phyloP scores from a whole-genome alignment of 164 flowering plant genomes.

The Platanus orientalis region DNA sequence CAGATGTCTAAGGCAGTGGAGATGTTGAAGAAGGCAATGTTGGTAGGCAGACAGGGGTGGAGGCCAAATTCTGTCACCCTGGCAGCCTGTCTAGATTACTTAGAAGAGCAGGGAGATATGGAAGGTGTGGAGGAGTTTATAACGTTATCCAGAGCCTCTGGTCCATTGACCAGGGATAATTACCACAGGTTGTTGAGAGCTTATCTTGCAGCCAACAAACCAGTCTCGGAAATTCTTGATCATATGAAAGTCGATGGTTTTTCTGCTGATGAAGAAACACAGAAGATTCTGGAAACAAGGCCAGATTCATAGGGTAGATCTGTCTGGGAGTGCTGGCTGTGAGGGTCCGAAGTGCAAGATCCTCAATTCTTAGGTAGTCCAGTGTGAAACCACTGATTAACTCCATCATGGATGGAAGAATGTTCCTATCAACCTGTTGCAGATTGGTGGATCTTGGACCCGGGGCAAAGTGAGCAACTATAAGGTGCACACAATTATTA shows the following conservation, averaged over 20 bases:
- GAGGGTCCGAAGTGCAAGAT: too few species aligned
- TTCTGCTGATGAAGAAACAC: slow-evolving; percentile 17
- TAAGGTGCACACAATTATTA: too few species aligned
- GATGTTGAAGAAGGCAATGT: slow-evolving; percentile 24
- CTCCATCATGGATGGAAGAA: too few species aligned
- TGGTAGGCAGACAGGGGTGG: slow-evolving; percentile 6
- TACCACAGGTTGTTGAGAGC: slow-evolving; percentile 18
- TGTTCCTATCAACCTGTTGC: too few species aligned
- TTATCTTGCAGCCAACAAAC: slow-evolving; percentile 14
- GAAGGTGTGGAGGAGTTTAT: slow-evolving; percentile 19
- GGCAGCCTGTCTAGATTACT: slow-evolving; percentile 23
- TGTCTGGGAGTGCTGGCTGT: too few species aligned
- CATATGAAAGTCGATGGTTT: slow-evolving; percentile 24
- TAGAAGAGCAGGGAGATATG: slow-evolving; percentile 23
- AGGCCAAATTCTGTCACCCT: slow-evolving; percentile 11
- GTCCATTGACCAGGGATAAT: slow-evolving; percentile 14
- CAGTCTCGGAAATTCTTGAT: slow-evolving; percentile 5
- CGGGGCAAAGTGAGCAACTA: too few species aligned
- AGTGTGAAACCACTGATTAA: not conserved
- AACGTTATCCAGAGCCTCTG: slow-evolving; percentile 5
- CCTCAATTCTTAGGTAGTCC: not conserved
- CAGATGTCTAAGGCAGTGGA: slow-evolving; percentile 31
- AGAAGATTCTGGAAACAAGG: slow-evolving; percentile 9
- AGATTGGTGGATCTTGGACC: too few species aligned
- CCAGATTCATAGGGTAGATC: not conserved